Percentiles rank a stretch among this genome's conserved stretches.
Conservation (phyloP, 2,329 filamentous ascomycete genomes). For the Alternaria gansuensis region DNA sequence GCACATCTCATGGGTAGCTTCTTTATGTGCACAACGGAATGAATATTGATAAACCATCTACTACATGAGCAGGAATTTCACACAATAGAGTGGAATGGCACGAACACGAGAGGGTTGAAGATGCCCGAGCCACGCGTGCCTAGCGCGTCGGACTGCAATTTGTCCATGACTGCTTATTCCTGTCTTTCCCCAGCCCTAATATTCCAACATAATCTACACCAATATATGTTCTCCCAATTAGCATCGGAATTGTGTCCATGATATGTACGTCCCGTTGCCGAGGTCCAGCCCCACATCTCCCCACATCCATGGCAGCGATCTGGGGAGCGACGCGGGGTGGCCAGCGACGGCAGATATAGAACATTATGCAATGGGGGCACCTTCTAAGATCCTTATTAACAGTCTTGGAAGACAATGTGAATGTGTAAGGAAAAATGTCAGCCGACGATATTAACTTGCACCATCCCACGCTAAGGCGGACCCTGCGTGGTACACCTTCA, state of each 20-base stretch:
- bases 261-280: slow-evolving; percentile 7
- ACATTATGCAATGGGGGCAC: background rate
- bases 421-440: slow-evolving; percentile 2
- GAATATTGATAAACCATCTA: background rate
- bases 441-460: slow-evolving; percentile 8
- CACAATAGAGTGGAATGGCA: background rate
- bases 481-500: slow-evolving; percentile 32
- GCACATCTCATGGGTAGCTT: background rate
- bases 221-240: background rate
- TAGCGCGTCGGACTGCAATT: background rate
- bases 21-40: background rate
- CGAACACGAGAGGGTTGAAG: background rate
- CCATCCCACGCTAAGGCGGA: slow-evolving; percentile 28
- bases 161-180: background rate
- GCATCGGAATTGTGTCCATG: background rate
- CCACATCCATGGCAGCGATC: slow-evolving; percentile 7
- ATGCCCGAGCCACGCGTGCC: background rate
- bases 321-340: slow-evolving; percentile 2
- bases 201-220: background rate
- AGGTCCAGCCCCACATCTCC: slow-evolving; percentile 22
- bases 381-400: background rate
- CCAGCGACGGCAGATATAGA: background rate
- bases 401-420: background rate
- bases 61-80: background rate
- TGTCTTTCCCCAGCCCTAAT: background rate